Evolutionary conservation across 129 eudicot genomes (phyloP).

Genomic region (Centrapalus pauciflorus): DNA sequence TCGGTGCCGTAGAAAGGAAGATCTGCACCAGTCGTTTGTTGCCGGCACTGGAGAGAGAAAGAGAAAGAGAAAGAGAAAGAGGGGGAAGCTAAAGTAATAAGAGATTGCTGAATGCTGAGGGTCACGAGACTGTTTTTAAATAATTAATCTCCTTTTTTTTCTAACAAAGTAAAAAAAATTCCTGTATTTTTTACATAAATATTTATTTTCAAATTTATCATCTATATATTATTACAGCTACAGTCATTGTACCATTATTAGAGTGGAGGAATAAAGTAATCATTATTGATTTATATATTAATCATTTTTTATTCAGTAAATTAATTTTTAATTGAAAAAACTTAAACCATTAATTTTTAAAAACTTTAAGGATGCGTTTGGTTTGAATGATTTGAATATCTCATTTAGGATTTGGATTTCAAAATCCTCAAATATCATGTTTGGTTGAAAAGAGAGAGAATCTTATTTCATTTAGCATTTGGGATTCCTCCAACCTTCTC

Average conservation of each 20-base stretch:
- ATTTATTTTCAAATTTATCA: neutral
- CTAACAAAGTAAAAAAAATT: neutral
- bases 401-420: too few species aligned
- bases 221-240: neutral
- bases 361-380: too few species aligned
- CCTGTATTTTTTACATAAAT: neutral
- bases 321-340: too few species aligned
- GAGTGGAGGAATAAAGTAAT: neutral
- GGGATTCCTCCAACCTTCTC: too few species aligned
- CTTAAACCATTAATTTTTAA: too few species aligned
- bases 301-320: too few species aligned
- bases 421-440: too few species aligned
- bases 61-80: slow-evolving; percentile 16
- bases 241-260: slow-evolving; percentile 4
- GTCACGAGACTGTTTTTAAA: slow-evolving; percentile 40
- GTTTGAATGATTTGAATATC: too few species aligned
- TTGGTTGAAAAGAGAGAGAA: too few species aligned
- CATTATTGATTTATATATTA: neutral
- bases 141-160: slow-evolving; percentile 12
- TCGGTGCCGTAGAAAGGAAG: slow-evolving; percentile 24
- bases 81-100: slow-evolving; percentile 25
- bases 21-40: slow-evolving; percentile 37
- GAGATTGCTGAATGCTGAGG: slow-evolving; percentile 11
- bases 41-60: slow-evolving; percentile 39
- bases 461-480: too few species aligned